Conservation (phyloP, 169 alveolate genomes). For the Plasmodium fragile region DNA sequence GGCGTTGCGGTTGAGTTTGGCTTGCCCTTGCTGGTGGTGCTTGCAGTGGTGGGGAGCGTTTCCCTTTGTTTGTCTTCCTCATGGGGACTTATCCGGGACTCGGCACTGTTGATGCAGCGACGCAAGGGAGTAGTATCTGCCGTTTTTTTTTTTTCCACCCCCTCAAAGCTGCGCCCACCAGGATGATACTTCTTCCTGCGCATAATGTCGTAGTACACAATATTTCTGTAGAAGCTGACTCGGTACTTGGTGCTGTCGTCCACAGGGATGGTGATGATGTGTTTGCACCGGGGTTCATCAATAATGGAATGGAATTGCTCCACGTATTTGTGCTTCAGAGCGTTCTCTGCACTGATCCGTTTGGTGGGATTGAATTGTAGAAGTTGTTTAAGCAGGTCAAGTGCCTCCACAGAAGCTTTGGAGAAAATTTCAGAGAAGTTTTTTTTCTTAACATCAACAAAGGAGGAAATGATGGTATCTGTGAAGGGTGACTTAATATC, state of each 20-base stretch:
- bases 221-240: constrained; percentile 90
- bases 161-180: not conserved
- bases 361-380: constrained; percentile 87
- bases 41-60: not conserved
- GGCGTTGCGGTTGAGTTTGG: not conserved
- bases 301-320: constrained; percentile 89
- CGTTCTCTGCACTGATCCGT: constrained; percentile 90
- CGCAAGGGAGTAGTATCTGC: not conserved
- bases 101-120: not conserved
- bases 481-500: constrained; percentile 91
- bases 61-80: not conserved
- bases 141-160: not conserved
- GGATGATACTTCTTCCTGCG: constrained; percentile 77
- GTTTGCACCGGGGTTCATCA: constrained; percentile 90
- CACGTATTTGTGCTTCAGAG: constrained; percentile 87
- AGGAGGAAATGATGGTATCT: constrained; percentile 82
- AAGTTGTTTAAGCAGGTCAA: constrained; percentile 87
- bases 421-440: constrained; percentile 57
- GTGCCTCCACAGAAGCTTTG: constrained; percentile 75
- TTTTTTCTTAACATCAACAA: constrained; percentile 76
- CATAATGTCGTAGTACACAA: constrained; percentile 88
- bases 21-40: not conserved
- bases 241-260: constrained; percentile 90
- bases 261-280: constrained; percentile 88
- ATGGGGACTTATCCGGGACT: not conserved